phyloP scores from a whole-genome alignment of 352 stramenopile genomes.

The Globisporangium takayamanum region DNA sequence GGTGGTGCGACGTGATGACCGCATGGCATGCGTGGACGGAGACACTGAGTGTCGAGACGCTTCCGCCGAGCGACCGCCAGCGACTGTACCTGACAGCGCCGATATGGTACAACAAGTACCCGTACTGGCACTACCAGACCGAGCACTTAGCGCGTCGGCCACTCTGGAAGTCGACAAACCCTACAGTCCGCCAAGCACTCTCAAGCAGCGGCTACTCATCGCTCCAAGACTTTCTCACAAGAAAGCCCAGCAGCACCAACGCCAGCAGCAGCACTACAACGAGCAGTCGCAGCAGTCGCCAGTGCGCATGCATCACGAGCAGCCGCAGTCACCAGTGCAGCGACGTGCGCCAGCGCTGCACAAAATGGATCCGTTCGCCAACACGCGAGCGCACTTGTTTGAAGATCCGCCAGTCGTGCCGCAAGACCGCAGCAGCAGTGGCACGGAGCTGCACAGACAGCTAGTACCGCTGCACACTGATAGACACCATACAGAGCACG shows the following conservation, averaged over 20 bases:
- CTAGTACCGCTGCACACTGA: neutral
- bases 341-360: slow-evolving; percentile 3
- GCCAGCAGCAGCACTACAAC: slow-evolving; percentile 20
- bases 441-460: neutral
- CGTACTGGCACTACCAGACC: too few relatives aligned
- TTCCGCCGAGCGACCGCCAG: too few relatives aligned
- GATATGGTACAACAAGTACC: too few relatives aligned
- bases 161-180: too few relatives aligned
- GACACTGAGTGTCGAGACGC: too few relatives aligned
- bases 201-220: too few relatives aligned
- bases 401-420: slow-evolving; percentile 24
- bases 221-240: slow-evolving; percentile 12
- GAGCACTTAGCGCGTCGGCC: too few relatives aligned
- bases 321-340: neutral
- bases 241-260: slow-evolving; percentile 21
- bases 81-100: too few relatives aligned
- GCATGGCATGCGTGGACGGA: too few relatives aligned
- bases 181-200: too few relatives aligned
- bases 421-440: neutral
- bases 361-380: slow-evolving; percentile 39
- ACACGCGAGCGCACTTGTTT: slow-evolving; percentile 48
- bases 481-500: neutral
- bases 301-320: slow-evolving; percentile 4
- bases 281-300: slow-evolving; percentile 1
- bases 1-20: too few relatives aligned